These are phyloP conservation scores for Cladosporium austrohemisphaericum DNA, from an alignment of 2,329 filamentous ascomycete genomes.

Conservation along the genomic window DNA sequence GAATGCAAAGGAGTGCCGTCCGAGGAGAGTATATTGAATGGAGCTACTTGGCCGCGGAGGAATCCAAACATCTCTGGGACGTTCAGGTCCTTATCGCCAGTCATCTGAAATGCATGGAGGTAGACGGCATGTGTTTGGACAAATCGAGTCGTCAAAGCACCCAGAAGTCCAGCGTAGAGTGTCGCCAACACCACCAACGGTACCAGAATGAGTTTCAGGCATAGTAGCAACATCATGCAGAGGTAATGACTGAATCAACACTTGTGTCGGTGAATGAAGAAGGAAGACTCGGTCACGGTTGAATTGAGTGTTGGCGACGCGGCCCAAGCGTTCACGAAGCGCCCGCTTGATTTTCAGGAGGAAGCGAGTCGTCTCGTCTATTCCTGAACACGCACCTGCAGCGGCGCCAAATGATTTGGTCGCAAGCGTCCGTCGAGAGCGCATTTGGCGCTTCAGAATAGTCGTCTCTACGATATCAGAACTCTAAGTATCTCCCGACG, in stretches of 20 bases:
- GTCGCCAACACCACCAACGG: constrained; percentile 19
- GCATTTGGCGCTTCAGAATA: no score
- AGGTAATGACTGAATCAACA: neutral
- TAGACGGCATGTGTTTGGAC: constrained; percentile 57
- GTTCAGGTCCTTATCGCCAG: constrained; percentile 52
- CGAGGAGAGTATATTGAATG: constrained; percentile 44
- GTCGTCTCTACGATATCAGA: no score
- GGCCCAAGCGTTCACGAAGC: no score
- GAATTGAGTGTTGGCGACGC: no score
- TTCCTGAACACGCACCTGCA: no score
- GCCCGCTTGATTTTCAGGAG: no score
- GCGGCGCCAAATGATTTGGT: no score
- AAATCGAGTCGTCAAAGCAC: constrained; percentile 44
- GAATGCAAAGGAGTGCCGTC: constrained; percentile 44
- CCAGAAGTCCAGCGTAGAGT: constrained; percentile 45
- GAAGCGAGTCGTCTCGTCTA: no score
- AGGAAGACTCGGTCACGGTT: no score
- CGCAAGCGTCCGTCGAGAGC: no score
- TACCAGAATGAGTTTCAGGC: neutral
- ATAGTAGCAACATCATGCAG: neutral
- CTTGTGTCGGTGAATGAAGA: neutral
- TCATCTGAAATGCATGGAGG: constrained; percentile 52
- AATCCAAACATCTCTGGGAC: constrained; percentile 49
- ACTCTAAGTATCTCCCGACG: no score
- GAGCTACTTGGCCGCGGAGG: constrained; percentile 47